These are phyloP conservation scores for Apiotrichum gamsii DNA, from an alignment of 1,284 basidiomycete species.

Conservation along the genomic window DNA sequence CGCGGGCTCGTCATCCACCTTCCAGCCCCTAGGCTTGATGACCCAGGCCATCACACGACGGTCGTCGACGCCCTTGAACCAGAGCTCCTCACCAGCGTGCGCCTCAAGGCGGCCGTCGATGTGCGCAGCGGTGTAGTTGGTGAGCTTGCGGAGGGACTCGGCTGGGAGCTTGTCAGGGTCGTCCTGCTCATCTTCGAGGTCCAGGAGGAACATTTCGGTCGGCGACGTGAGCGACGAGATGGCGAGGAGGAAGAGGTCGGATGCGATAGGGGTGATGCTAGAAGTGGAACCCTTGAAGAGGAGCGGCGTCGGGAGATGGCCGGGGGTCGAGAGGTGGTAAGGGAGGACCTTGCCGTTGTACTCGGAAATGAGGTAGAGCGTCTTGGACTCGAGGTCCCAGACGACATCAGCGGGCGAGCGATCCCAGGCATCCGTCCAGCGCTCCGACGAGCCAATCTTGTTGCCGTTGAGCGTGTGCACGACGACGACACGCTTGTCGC, in stretches of 20 bases:
- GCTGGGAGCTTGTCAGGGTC: constrained; percentile 29
- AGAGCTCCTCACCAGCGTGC: constrained; percentile 68
- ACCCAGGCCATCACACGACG: constrained; percentile 74
- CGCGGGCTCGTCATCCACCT: constrained; percentile 54
- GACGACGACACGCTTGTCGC: constrained; percentile 59
- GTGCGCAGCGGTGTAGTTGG: constrained; percentile 46
- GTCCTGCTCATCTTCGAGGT: constrained; percentile 39
- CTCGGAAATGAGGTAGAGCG: constrained; percentile 67
- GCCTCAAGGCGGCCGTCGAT: constrained; percentile 52
- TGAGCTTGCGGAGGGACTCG: constrained; percentile 60
- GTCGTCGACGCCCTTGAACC: constrained; percentile 70
- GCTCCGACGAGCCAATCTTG: constrained; percentile 10
- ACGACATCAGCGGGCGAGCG: constrained; percentile 60
- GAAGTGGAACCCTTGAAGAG: constrained; percentile 33
- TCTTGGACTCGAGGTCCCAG: constrained; percentile 66
- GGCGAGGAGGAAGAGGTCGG: constrained; percentile 19
- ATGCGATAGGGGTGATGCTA: constrained; percentile 13
- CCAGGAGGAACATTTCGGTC: constrained; percentile 25
- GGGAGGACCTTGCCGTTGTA: constrained; percentile 56
- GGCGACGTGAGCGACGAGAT: constrained; percentile 21
- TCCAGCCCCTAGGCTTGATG: constrained; percentile 67
- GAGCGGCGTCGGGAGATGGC: constrained; percentile 37
- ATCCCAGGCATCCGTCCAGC: constrained; percentile 69
- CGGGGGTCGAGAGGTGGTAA: constrained; percentile 35
- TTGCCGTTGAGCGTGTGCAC: constrained; percentile 58